A percentile compares a stretch with the other conserved stretches of the same genome.
Evolutionary conservation across 257 asterid species (phyloP).

Genomic region (Solanum appendiculatum): DNA sequence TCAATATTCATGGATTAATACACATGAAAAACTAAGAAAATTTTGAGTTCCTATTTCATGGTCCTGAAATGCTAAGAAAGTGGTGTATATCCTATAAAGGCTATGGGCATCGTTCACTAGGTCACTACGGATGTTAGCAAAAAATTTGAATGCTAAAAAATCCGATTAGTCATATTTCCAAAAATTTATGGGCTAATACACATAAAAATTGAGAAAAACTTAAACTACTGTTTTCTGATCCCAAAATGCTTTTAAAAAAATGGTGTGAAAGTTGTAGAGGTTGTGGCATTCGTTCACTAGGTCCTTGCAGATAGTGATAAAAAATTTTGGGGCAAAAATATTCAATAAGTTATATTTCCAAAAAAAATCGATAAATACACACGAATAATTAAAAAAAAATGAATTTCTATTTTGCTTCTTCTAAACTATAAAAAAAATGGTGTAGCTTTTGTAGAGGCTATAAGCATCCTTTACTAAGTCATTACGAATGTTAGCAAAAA

Average conservation of each 20-base stretch:
- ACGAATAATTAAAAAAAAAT: rapidly evolving
- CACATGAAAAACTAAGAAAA: background rate
- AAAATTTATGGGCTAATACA: background rate
- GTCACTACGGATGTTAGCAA: background rate
- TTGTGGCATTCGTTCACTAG: no score
- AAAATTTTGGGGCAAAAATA: no score
- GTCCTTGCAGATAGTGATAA: no score
- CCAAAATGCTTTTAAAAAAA: background rate
- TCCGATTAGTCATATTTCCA: background rate
- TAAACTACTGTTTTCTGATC: background rate
- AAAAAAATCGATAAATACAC: no score
- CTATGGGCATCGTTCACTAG: background rate
- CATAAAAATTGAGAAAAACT: no score
- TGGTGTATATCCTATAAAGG: background rate
- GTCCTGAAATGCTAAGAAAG: background rate
- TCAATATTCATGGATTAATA: no score
- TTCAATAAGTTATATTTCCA: no score
- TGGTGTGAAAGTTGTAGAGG: no score
- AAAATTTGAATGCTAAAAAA: background rate
- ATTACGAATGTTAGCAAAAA: no score
- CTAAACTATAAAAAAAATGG: no score
- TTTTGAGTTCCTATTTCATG: background rate
- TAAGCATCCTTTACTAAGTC: no score
- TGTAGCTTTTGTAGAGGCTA: no score
- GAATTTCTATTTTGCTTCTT: background rate